phyloP scores from a whole-genome alignment of 2,329 filamentous ascomycete genomes.

The Emmonsiellopsis sp. region DNA sequence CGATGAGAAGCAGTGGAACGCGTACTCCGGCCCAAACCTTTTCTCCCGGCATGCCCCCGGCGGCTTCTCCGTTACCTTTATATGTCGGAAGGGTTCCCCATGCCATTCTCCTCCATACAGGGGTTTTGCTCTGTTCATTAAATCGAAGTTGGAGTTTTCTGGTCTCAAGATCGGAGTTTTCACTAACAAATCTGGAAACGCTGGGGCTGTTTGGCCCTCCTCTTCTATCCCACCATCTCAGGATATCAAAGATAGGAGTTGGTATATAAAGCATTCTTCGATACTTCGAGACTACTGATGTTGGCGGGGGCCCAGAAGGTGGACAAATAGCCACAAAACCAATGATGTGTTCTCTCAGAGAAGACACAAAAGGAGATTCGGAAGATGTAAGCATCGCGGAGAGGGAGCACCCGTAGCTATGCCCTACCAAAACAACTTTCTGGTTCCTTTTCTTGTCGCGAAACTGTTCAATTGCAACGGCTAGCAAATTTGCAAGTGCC shows the following conservation, averaged over 20 bases:
- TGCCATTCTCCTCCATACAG: constrained; percentile 74
- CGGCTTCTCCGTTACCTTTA: constrained; percentile 40
- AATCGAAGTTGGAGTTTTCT: constrained; percentile 35
- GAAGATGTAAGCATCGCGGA: constrained; percentile 60
- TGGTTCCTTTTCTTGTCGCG: constrained; percentile 57
- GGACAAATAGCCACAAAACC: constrained; percentile 79
- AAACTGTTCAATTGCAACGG: constrained; percentile 63
- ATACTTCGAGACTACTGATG: constrained; percentile 42
- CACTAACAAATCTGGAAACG: constrained; percentile 60
- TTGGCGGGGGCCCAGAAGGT: constrained; percentile 52
- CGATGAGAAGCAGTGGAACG: constrained; percentile 68
- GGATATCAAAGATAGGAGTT: constrained; percentile 57
- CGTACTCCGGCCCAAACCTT: constrained; percentile 63
- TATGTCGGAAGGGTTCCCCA: constrained; percentile 59
- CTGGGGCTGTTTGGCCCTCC: constrained; percentile 71
- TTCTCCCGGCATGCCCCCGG: constrained; percentile 58
- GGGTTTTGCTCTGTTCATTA: constrained; percentile 74
- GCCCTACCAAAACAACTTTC: constrained; percentile 69
- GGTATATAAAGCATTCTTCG: constrained; percentile 60
- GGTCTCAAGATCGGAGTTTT: constrained; percentile 30
- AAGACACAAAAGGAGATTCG: constrained; percentile 42
- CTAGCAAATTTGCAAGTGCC: constrained; percentile 65
- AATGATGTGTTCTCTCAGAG: constrained; percentile 55
- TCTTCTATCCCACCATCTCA: constrained; percentile 66
- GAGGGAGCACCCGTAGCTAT: constrained; percentile 82